These are phyloP conservation scores for Leishmania braziliensis DNA, from an alignment of 208 protist genomes.

Conservation along the genomic window DNA sequence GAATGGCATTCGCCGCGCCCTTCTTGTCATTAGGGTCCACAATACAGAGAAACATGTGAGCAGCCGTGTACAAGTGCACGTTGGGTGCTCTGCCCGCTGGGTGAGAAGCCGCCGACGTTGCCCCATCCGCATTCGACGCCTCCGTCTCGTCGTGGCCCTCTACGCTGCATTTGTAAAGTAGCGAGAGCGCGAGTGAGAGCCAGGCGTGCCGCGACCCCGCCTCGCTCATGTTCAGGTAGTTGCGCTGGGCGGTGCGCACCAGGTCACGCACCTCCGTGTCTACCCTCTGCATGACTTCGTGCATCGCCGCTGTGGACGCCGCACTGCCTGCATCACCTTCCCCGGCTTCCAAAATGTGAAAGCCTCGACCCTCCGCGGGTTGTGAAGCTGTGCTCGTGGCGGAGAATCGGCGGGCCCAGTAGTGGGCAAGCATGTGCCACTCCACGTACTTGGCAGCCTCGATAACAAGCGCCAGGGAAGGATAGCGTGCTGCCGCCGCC, in stretches of 20 bases:
- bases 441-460: conserved; percentile 86
- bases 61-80: conserved; percentile 62
- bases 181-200: conserved; percentile 33
- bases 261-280: conserved; percentile 28
- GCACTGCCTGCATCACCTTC: neutral
- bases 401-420: conserved; percentile 20
- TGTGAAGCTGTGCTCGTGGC: neutral
- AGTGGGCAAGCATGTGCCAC: conserved; percentile 42
- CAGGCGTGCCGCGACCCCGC: conserved; percentile 33
- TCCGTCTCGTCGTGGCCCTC: neutral
- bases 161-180: conserved; percentile 6
- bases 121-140: neutral
- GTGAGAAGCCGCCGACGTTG: neutral
- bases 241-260: conserved; percentile 34
- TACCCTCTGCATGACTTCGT: neutral
- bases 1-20: conserved; percentile 9
- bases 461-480: conserved; percentile 66
- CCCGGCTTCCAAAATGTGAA: neutral
- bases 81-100: neutral
- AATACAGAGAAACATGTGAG: conserved; percentile 63
- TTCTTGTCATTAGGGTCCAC: conserved; percentile 38
- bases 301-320: neutral
- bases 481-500: conserved; percentile 54
- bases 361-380: no score
- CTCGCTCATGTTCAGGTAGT: conserved; percentile 41